A percentile compares a stretch with the other conserved stretches of the same genome.
Evolutionary conservation across 2,329 filamentous ascomycete genomes (phyloP).

Genomic region (Diatrype stigma): DNA sequence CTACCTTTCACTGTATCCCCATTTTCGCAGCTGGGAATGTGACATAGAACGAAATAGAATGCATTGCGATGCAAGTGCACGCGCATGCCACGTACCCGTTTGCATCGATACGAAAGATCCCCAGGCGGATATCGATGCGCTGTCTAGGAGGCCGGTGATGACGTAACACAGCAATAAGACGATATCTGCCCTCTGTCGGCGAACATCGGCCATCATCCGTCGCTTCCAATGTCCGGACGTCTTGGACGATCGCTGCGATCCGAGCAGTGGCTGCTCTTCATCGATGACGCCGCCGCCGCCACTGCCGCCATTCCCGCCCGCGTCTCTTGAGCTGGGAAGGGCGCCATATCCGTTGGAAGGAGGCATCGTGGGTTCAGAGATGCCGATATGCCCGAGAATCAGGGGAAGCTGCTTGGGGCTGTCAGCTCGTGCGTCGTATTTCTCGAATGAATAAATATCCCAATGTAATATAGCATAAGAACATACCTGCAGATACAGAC

Average conservation of each 20-base stretch:
- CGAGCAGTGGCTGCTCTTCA: constrained; percentile 31
- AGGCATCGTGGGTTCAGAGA: constrained; percentile 14
- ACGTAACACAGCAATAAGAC: constrained; percentile 69
- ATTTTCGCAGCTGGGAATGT: no score
- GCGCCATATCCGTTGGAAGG: constrained; percentile 24
- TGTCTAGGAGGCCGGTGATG: constrained; percentile 74
- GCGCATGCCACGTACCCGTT: constrained; percentile 49
- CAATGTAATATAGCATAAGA: no score
- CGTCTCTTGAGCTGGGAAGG: constrained; percentile 9
- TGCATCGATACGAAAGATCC: constrained; percentile 82
- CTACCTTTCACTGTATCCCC: not conserved
- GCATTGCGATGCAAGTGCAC: not conserved
- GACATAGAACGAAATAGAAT: no score
- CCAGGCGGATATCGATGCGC: constrained; percentile 71
- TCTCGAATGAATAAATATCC: no score
- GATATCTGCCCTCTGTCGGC: constrained; percentile 61
- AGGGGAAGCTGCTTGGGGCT: no score
- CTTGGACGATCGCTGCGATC: constrained; percentile 8
- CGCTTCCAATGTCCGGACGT: constrained; percentile 26
- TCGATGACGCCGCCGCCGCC: constrained; percentile 17
- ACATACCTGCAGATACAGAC: no score
- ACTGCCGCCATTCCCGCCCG: constrained; percentile 6
- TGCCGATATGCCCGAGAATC: no score
- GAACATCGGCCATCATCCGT: constrained; percentile 44
- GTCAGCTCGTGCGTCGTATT: no score